Conservation (phyloP, 371 early-diverging fungal species). For the Mortierella sp. region DNA sequence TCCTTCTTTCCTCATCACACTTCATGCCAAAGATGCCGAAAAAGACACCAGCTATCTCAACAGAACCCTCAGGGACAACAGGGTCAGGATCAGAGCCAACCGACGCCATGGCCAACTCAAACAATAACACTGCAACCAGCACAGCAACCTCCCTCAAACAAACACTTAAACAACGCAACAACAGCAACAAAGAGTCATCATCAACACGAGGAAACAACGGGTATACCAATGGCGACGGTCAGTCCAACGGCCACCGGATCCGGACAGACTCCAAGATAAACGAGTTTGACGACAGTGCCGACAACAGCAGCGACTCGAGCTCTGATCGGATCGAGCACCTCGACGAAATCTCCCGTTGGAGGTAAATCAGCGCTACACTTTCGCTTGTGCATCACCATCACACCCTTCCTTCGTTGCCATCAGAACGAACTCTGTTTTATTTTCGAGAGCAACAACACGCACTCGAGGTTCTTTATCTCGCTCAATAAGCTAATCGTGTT, state of each 20-base stretch:
- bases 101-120: neutral
- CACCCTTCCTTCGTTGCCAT: too few species aligned
- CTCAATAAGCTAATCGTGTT: neutral
- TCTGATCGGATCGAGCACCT: slow-evolving; percentile 5
- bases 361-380: slow-evolving; percentile 6
- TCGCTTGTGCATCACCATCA: neutral
- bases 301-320: slow-evolving; percentile 37
- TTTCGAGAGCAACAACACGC: neutral
- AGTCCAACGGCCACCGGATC: slow-evolving; percentile 15
- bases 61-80: neutral
- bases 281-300: slow-evolving; percentile 22
- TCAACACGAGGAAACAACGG: too few species aligned
- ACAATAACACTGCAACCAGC: neutral
- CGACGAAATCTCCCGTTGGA: slow-evolving; percentile 23
- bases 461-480: too few species aligned
- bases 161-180: slow-evolving; percentile 20
- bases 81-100: neutral
- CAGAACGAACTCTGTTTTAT: too few species aligned
- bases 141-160: slow-evolving; percentile 14
- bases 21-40: slow-evolving; percentile 1
- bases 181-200: neutral
- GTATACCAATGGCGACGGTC: slow-evolving; percentile 15
- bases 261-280: slow-evolving; percentile 20
- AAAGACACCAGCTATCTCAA: slow-evolving; percentile 4
- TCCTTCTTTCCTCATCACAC: slow-evolving; percentile 15